Percentiles rank a stretch among this genome's conserved stretches.
Conservation (phyloP, 2,329 filamentous ascomycete genomes). For the Grosmannia serpens region DNA sequence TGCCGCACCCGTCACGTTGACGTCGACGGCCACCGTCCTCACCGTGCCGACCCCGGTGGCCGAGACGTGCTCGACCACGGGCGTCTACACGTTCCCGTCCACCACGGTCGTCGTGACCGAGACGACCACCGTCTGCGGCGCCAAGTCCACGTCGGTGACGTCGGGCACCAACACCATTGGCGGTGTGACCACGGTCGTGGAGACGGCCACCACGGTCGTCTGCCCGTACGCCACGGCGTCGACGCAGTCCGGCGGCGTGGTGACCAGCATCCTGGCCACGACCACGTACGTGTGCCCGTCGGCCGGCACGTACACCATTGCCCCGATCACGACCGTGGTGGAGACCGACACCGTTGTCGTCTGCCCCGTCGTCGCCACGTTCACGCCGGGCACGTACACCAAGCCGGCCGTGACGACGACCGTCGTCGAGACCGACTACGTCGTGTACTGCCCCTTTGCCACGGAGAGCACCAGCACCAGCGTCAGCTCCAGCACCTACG, state of each 20-base stretch:
- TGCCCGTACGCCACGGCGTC: conserved; percentile 58
- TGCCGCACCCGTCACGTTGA: background rate
- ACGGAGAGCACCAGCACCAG: conserved; percentile 18
- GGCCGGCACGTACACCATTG: conserved; percentile 66
- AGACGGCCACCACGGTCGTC: conserved; percentile 52
- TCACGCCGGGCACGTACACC: conserved; percentile 62
- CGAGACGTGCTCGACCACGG: conserved; percentile 50
- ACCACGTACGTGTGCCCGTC: conserved; percentile 48
- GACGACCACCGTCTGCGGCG: conserved; percentile 55
- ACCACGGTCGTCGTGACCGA: conserved; percentile 57
- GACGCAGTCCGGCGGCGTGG: conserved; percentile 42
- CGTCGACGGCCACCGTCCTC: conserved; percentile 15
- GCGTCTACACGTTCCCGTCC: conserved; percentile 65
- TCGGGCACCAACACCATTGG: conserved; percentile 57
- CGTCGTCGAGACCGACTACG: conserved; percentile 54
- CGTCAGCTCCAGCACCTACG: conserved; percentile 14
- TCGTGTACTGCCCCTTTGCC: conserved; percentile 61
- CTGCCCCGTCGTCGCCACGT: conserved; percentile 54
- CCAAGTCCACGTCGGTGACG: conserved; percentile 49
- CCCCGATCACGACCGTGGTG: conserved; percentile 47
- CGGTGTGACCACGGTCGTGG: conserved; percentile 61
- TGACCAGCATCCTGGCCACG: conserved; percentile 55
- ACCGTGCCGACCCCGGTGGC: conserved; percentile 39
- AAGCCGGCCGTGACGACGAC: conserved; percentile 55
- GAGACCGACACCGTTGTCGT: conserved; percentile 42